phyloP scores from a whole-genome alignment of 768 basidiomycete species.

The Russula dissimulans region DNA sequence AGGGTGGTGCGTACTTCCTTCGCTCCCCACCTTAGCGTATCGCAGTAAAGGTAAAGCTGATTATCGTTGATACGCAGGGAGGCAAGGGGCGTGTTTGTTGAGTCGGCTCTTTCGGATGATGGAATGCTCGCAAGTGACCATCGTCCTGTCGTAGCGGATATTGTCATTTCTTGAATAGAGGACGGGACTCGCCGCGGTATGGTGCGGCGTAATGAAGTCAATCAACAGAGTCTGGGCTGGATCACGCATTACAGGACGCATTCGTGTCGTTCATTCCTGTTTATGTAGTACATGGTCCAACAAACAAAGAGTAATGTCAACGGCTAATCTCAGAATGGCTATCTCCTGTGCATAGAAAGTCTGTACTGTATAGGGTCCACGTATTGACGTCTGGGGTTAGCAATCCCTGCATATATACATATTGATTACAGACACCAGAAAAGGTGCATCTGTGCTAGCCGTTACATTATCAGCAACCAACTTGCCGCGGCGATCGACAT shows the following conservation, averaged over 20 bases:
- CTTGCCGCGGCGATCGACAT: background rate
- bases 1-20: constrained; percentile 31
- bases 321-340: too few relatives aligned
- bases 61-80: background rate
- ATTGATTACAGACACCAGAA: background rate
- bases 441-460: too few relatives aligned
- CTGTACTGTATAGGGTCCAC: too few relatives aligned
- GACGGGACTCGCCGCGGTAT: too few relatives aligned
- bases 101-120: constrained; percentile 18
- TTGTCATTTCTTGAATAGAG: constrained; percentile 16
- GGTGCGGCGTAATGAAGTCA: too few relatives aligned
- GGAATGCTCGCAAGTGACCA: constrained; percentile 49
- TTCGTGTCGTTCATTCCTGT: too few relatives aligned
- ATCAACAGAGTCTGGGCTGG: too few relatives aligned
- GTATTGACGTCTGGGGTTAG: too few relatives aligned
- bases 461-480: background rate
- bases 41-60: background rate
- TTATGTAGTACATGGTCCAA: too few relatives aligned
- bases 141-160: constrained; percentile 42
- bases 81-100: background rate
- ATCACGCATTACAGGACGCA: too few relatives aligned
- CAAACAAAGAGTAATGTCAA: too few relatives aligned
- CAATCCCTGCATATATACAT: background rate
- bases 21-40: background rate
- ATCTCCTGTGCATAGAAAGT: too few relatives aligned